Evolutionary conservation across 2,329 filamentous ascomycete species (phyloP), one percentile per base, ranked within the genome.

Genomic region (Amauroascus verrucosus): DNA sequence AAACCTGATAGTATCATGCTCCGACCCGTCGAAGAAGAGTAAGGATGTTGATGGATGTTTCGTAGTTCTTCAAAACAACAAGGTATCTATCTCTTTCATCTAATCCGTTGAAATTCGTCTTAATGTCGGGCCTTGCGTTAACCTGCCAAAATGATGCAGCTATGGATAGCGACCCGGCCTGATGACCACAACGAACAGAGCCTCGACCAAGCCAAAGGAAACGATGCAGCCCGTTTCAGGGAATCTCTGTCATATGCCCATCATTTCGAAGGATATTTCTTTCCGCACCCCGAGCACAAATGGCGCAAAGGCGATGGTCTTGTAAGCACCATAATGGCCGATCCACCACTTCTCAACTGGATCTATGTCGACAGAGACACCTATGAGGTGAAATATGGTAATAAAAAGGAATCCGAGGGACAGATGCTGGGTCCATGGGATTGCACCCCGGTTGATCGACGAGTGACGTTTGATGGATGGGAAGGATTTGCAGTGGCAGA

Each of bases 401-500:
- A 83, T 22, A 81, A 86, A 28, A 83, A 82, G 48, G 83, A 86
- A 55, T 88, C 85, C 28, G 75, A 84, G 35, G 78, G 75, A 22
- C 85, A 95, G 67, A 73, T 84, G 57, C 80, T 91, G 49, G 88
- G 88, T 14, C 84, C 85, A 6, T 95, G 86, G 84, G 84, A 88
- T 62, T 94, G 87, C 83, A 86, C 78, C 0, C 77, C 81, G 41
- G 79, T 84, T 50, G 80, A 85, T 60, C 63, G 56, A 48, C 62
- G 62, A 1, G 1, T 72, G 11, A 64, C 62, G 3, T 59, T 73
- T 14, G 65, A 70, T 38, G 61, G 61, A 32, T 66, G 63, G 58
- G 61, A 64, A 38, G 58, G 58, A 22, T 72, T 41, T n/a, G 38
- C 38, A 11, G 38, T 41, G 5, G 38, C 71, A 14, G 63, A 72